Evolutionary conservation across 148 eudicot genomes (phyloP), one percentile per base, ranked within the genome.

Genomic region (Cornus florida): DNA sequence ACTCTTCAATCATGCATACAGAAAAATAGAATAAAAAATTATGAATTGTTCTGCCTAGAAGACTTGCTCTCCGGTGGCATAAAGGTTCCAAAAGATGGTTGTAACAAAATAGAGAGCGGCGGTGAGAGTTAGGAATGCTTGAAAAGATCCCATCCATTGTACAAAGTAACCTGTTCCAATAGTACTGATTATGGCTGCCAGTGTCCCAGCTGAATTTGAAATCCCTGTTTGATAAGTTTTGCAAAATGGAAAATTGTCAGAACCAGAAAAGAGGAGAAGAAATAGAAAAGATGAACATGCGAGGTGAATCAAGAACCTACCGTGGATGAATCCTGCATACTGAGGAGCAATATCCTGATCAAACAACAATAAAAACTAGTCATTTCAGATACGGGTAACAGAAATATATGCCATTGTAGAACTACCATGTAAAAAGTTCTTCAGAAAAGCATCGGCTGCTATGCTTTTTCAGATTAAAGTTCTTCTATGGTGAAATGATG

Each of bases 121-220:
- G 0, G 99, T 96, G 80, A 96, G 76, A 9, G 89, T 86, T 70
- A 96, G 82, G 83, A 96, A 96, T 23, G 99, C 98, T 77, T 92
- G 97, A 80, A 96, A 94, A 7, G 98, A 96, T 81, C 99, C 99
- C 22, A 93, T 86, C 98, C 99, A 92, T 56, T 93, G 91, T 22
- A 96, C 95, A 66, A 96, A 93, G 82, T 86, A 91, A 17, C 99
- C 99, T 16, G 98, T 87, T 14, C 98, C 97, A 13, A 96, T 91
- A 41, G 98, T 96, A 72, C 99, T 94, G 10, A 93, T 79, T 78
- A 96, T 94, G 23, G 99, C 99, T 22, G 97, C 99, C 70, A 96
- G 75, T 62, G 99, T 93, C 74, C 98, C 99, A 6, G 75, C 91
- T 64, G 95, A 95, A 82, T 96, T 96, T 38, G 99, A 86, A 60